Base-by-base conservation (phyloP, 805 yeast genomes). In the Myxozyma kluyveri region DNA sequence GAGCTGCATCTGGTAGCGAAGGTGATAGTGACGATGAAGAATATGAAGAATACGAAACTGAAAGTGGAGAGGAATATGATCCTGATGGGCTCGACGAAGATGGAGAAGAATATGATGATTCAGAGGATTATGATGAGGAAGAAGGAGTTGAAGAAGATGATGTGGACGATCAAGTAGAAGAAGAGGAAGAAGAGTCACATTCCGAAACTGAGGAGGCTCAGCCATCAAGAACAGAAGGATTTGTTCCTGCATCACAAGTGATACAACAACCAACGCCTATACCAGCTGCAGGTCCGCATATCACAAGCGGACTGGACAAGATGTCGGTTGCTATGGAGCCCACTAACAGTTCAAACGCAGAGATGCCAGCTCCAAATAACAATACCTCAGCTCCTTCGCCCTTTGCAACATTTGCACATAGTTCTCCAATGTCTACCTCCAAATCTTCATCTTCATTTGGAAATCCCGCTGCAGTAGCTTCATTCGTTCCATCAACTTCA, bases 91-190 rank as follows among this genome's bases (percentile, higher is more conserved):
- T n/a, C 14, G 48, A 35, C 10, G 47, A 27, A 10, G 38, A 27
- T 17, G 50, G 46, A 14, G 43, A 40, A 14, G 47, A 19, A 12
- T 45, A 51, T 4, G 43, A 39, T 7, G 40, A 37, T 2, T 42
- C 35, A 4, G 50, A 45, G 14, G 45, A 40, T 2, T 39, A 50
- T 18, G 52, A 46, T 41, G 35, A 45, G 14, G 35, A 48, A 19
- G 38, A 35, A 2, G 54, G 42, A 12, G 47, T 26, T 1, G 45
- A 42, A 10, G 54, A 44, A 4, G 39, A 37, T 12, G 47, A 45
- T 17, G 46, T 49, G 2, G 59, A 47, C 22, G 54, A 22, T 21
- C 45, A 40, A 22, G 46, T 40, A 29, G 41, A 42, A 10, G 56
- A 45, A 19, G 37, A 21, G 19, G 42, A 19, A 2, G 35, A 24